phyloP scores from a whole-genome alignment of 768 basidiomycete species.

The Termitomyces eurrhizus region DNA sequence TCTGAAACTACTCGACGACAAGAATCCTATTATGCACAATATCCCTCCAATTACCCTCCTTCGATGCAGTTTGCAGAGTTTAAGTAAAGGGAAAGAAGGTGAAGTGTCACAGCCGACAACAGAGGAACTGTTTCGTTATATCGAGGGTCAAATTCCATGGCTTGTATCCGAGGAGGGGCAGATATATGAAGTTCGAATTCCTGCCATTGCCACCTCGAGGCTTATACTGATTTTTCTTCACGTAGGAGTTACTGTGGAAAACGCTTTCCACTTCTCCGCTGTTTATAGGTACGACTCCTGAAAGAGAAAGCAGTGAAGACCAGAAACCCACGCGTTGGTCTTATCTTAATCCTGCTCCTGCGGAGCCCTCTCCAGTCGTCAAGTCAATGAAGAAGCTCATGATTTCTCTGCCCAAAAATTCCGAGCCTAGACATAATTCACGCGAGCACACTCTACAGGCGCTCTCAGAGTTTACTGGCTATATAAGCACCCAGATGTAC shows the following conservation, averaged over 20 bases:
- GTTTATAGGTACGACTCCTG: slow-evolving; percentile 37
- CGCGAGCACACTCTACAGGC: slow-evolving; percentile 62
- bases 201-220: not conserved
- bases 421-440: slow-evolving; percentile 28
- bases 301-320: slow-evolving; percentile 19
- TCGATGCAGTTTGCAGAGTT: slow-evolving; percentile 58
- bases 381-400: slow-evolving; percentile 33
- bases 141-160: slow-evolving; percentile 60
- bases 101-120: slow-evolving; percentile 41
- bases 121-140: slow-evolving; percentile 53
- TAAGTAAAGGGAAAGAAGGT: slow-evolving; percentile 32
- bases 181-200: slow-evolving; percentile 47
- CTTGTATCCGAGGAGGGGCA: slow-evolving; percentile 47
- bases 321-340: slow-evolving; percentile 32
- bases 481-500: slow-evolving; percentile 74
- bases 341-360: slow-evolving; percentile 30
- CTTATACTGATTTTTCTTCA: not conserved
- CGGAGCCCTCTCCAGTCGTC: slow-evolving; percentile 33
- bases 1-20: slow-evolving; percentile 26
- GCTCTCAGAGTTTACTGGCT: slow-evolving; percentile 73
- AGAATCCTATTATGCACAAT: slow-evolving; percentile 24
- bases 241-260: slow-evolving; percentile 55
- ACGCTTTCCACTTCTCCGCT: slow-evolving; percentile 49
- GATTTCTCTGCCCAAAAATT: slow-evolving; percentile 31
- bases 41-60: slow-evolving; percentile 54